phyloP scores from a whole-genome alignment of 108 stramenopile genomes.

The Epithemia pelagica region DNA sequence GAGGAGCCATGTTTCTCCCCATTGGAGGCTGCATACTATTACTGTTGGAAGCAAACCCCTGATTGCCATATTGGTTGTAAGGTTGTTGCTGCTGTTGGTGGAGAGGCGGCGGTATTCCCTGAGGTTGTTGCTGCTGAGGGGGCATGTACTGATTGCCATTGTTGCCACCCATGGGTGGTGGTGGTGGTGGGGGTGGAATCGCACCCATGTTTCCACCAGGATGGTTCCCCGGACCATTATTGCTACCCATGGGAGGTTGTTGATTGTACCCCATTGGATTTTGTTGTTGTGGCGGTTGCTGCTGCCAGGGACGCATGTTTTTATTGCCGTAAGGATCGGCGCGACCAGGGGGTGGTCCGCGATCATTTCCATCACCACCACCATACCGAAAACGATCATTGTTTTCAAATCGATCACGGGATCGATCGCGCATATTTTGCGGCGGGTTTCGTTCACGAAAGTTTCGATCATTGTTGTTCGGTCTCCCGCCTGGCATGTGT shows the following conservation, averaged over 20 bases:
- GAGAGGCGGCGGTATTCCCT: too few species aligned
- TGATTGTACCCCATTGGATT: slow-evolving; percentile 9
- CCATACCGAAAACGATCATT: slow-evolving; percentile 12
- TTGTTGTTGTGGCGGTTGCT: slow-evolving; percentile 9
- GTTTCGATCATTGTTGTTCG: slow-evolving; percentile 15
- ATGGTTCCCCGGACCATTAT: not conserved
- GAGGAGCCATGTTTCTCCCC: not conserved
- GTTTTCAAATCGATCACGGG: slow-evolving; percentile 16
- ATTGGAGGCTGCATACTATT: too few species aligned
- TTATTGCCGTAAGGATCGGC: not conserved
- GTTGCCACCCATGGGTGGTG: not conserved
- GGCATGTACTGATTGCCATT: too few species aligned
- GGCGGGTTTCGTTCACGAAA: slow-evolving; percentile 18
- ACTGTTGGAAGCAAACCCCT: too few species aligned
- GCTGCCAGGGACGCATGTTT: slow-evolving; percentile 6
- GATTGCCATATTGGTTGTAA: too few species aligned
- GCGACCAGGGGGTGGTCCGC: not conserved
- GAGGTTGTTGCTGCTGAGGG: too few species aligned
- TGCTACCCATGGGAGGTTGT: not conserved
- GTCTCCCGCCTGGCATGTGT: slow-evolving; percentile 2
- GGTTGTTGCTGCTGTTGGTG: too few species aligned
- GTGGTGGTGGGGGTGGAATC: not conserved
- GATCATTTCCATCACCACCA: slow-evolving; percentile 5
- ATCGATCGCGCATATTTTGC: slow-evolving; percentile 22
- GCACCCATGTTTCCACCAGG: too few species aligned